Evolutionary conservation across 2,329 filamentous ascomycete genomes (phyloP).

Genomic region (Cytospora schulzeri): DNA sequence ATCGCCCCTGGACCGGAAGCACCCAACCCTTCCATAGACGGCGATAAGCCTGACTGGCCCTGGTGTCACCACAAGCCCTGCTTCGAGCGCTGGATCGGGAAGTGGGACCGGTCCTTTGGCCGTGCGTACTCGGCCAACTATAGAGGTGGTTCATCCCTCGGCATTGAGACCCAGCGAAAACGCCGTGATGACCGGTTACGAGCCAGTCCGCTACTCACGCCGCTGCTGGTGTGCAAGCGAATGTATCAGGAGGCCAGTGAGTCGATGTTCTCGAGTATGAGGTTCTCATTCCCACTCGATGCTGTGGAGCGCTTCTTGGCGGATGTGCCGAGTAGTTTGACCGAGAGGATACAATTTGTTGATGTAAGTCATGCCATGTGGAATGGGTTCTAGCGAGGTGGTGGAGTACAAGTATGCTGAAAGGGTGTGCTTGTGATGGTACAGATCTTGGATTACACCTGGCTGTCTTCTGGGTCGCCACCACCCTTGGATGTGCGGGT

Average conservation of each 20-base stretch:
- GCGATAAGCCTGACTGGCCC: not conserved
- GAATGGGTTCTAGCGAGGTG: not conserved
- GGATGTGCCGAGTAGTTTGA: not conserved
- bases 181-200: not conserved
- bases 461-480: not conserved
- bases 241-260: constrained; percentile 12
- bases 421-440: not conserved
- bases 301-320: not conserved
- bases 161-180: not conserved
- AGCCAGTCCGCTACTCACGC: not conserved
- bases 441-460: not conserved
- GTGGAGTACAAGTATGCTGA: not conserved
- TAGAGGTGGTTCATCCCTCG: not conserved
- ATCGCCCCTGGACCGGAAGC: not conserved
- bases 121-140: not conserved
- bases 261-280: constrained; percentile 8
- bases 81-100: not conserved
- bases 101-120: not conserved
- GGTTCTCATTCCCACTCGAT: constrained; percentile 3
- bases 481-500: not conserved
- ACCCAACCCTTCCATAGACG: not conserved
- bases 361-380: not conserved
- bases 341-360: not conserved
- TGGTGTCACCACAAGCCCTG: constrained; percentile 15
- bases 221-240: constrained; percentile 14